These are phyloP conservation scores for Houttuynia cordata DNA, from an alignment of 164 flowering plant genomes.

Conservation along the genomic window DNA sequence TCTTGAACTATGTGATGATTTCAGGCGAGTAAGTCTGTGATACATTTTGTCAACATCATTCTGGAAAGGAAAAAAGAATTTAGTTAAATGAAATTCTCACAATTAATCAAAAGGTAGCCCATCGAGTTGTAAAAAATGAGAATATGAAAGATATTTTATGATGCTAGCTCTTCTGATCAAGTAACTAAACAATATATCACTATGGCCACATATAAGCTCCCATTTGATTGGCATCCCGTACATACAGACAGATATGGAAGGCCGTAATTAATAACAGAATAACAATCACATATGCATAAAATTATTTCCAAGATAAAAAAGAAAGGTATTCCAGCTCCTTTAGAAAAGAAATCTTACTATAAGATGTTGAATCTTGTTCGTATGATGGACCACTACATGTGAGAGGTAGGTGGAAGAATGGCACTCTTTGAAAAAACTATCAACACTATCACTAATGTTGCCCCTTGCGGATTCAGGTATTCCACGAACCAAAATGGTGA, in stretches of 20 bases:
- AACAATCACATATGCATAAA: background rate
- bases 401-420: conserved; percentile 74
- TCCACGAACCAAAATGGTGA: conserved; percentile 73
- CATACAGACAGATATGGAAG: background rate
- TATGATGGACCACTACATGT: conserved; percentile 55
- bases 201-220: background rate
- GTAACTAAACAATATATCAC: too few species aligned
- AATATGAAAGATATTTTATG: too few species aligned
- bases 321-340: background rate
- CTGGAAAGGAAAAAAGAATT: conserved; percentile 12
- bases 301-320: background rate
- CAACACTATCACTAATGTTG: conserved; percentile 55
- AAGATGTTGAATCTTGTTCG: conserved; percentile 48
- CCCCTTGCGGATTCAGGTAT: conserved; percentile 47
- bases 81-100: too few species aligned
- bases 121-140: too few species aligned
- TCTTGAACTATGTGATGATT: conserved; percentile 17
- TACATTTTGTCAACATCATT: conserved; percentile 34
- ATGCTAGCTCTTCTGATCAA: too few species aligned
- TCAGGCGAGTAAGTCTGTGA: conserved; percentile 29
- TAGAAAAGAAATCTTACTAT: conserved; percentile 42
- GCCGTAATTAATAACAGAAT: background rate
- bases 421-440: conserved; percentile 56
- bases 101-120: background rate
- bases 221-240: background rate